Conservation (phyloP, 2,329 filamentous ascomycete genomes). For the Apiospora sp. region DNA sequence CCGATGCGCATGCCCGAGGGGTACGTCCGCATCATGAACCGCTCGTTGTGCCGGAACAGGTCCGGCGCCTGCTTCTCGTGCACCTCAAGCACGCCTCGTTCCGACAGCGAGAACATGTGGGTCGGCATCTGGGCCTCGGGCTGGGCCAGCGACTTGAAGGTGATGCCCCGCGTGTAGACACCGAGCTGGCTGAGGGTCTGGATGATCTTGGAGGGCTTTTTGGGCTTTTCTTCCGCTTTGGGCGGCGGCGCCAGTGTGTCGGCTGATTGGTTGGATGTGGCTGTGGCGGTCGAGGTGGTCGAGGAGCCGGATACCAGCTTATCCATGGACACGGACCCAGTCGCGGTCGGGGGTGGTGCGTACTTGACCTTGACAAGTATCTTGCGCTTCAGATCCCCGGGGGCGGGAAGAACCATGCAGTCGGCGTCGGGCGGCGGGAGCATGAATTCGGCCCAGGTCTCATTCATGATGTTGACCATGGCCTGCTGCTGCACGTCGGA, state of each 20-base stretch:
- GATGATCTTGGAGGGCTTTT: constrained; percentile 71
- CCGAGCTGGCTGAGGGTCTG: constrained; percentile 78
- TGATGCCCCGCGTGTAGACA: constrained; percentile 83
- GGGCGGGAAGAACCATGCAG: constrained; percentile 66
- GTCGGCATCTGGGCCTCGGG: constrained; percentile 72
- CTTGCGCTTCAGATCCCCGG: constrained; percentile 74
- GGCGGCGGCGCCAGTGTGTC: constrained; percentile 25
- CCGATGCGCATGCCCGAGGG: constrained; percentile 82
- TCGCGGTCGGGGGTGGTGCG: constrained; percentile 53
- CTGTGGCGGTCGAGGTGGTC: constrained; percentile 31
- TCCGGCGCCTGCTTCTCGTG: constrained; percentile 56
- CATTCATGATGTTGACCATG: constrained; percentile 92
- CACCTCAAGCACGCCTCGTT: constrained; percentile 69
- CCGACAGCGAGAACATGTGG: constrained; percentile 74
- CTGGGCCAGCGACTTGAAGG: constrained; percentile 80
- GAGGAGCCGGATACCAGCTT: background rate
- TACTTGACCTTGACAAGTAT: constrained; percentile 88
- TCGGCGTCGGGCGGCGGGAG: constrained; percentile 62
- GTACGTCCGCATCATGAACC: constrained; percentile 87
- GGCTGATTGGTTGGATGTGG: no score
- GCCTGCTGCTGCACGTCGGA: constrained; percentile 79
- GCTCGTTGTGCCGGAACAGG: constrained; percentile 83
- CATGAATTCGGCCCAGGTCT: constrained; percentile 80
- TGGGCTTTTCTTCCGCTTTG: constrained; percentile 39
- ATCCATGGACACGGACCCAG: constrained; percentile 37